Evolutionary conservation across 805 yeast species (phyloP), one percentile per base, ranked within the genome.

Genomic region (Starmera caribaea): DNA sequence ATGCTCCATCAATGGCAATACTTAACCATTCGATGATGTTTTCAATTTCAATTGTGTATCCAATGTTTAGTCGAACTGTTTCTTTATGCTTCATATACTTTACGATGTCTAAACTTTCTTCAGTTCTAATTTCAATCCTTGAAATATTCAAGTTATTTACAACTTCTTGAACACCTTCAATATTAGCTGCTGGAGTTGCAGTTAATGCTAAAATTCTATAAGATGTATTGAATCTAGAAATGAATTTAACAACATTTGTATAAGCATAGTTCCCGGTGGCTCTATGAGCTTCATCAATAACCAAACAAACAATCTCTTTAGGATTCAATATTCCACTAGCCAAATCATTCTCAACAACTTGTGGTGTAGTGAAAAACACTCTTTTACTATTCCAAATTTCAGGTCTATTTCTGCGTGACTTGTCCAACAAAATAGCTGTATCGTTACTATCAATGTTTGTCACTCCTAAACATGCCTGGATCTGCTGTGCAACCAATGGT

Each of bases 401-500:
- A 2, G 71, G 77, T 43, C 99, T 69, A 45, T 81, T 79, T 11
- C 62, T 61, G 63, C 81, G 54, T 48, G 69, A 54, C 50, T 58
- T 69, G 52, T 72, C 89, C 33, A 89, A 60, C 41, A 89, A 61
- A 36, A 89, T 83, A 0, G 96, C 94, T 2, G 90, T 84, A 35
- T 81, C 81, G 16, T 72, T 64, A 37, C 79, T 64, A 1, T 94
- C 81, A 16, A 94, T 76, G 4, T 96, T 97, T 0, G 95, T 81
- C 13, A 85, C 78, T 8, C 86, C 81, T 40, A 87, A 70, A 55
- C 96, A 92, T 1, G 97, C 97, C 53, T 82, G 83, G 47, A 90
- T 83, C 61, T 92, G 98, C 61, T 92, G 99, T 1, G 96, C 89
- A 7, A 92, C 97, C 40, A 92, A 68, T 0, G 99, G 99, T 47